Evolutionary conservation across 164 flowering plant genomes (phyloP).

Genomic region (Liriodendron chinense): DNA sequence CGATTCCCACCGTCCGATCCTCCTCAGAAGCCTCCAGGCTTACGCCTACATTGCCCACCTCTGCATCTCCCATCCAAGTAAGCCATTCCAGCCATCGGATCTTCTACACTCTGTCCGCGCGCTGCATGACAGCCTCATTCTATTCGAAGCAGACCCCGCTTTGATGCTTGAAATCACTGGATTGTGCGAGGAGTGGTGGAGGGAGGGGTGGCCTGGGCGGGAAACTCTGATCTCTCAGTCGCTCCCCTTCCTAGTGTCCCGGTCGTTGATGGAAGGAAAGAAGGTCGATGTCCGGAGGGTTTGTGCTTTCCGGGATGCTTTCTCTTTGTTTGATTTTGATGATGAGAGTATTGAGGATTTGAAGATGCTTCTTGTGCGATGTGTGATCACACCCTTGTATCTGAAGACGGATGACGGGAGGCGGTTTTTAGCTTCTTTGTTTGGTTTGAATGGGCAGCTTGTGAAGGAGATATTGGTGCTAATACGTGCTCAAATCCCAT

Average conservation of each 20-base stretch:
- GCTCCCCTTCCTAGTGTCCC: conserved; percentile 69
- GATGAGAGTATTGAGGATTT: conserved; percentile 95
- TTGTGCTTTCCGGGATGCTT: conserved; percentile 69
- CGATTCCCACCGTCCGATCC: not conserved
- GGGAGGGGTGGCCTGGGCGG: conserved; percentile 48
- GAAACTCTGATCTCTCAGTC: conserved; percentile 77
- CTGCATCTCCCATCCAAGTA: conserved; percentile 61
- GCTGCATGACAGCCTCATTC: conserved; percentile 66
- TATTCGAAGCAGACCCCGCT: conserved; percentile 60
- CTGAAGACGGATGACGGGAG: conserved; percentile 86
- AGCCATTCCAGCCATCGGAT: conserved; percentile 38
- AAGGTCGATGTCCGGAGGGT: conserved; percentile 80
- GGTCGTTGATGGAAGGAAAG: conserved; percentile 61
- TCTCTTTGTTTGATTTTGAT: conserved; percentile 75
- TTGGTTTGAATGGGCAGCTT: conserved; percentile 67
- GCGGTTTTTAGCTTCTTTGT: conserved; percentile 61
- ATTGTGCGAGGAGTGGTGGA: conserved; percentile 95
- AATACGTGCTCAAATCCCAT: conserved; percentile 79
- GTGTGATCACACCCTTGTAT: conserved; percentile 75
- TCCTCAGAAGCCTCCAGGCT: conserved; percentile 38
- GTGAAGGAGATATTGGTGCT: conserved; percentile 74
- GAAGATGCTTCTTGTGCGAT: conserved; percentile 70
- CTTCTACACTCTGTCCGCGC: conserved; percentile 47
- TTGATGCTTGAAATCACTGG: conserved; percentile 51
- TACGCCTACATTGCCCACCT: conserved; percentile 40